Evolutionary conservation across 140 eudicot species (phyloP).

Genomic region (Erigeron philadelphicus): DNA sequence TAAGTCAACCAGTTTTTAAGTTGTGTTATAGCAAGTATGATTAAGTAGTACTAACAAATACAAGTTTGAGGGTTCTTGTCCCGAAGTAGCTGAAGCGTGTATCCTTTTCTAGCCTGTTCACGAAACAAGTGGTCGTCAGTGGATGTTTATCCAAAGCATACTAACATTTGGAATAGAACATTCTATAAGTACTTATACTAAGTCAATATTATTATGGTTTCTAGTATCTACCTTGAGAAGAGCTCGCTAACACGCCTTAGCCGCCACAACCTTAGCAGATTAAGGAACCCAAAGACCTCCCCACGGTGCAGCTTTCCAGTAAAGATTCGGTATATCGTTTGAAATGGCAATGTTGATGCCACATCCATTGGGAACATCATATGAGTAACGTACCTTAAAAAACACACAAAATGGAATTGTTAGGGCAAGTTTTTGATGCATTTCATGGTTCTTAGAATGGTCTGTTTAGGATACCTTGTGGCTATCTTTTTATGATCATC

Average conservation of each 20-base stretch:
- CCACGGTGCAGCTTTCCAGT: conserved; percentile 43
- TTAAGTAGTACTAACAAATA: conserved; percentile 43
- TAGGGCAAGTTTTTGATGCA: not conserved
- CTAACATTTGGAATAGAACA: not conserved
- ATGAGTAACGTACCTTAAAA: conserved; percentile 50
- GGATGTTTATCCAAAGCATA: conserved; percentile 8
- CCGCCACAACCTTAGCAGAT: conserved; percentile 85
- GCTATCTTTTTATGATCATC: conserved; percentile 73
- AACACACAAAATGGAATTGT: conserved; percentile 8
- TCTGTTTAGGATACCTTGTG: conserved; percentile 37
- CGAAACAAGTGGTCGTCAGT: conserved; percentile 16
- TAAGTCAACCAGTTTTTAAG: not conserved
- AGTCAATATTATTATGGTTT: not conserved
- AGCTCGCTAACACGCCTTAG: conserved; percentile 87
- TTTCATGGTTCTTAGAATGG: not conserved
- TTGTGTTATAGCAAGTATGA: not conserved
- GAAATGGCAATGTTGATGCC: conserved; percentile 82
- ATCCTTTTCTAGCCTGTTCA: conserved; percentile 83
- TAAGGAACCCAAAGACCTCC: conserved; percentile 71
- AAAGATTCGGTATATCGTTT: conserved; percentile 46
- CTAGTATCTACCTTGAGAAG: conserved; percentile 63
- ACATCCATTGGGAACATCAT: conserved; percentile 76
- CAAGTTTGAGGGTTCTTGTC: conserved; percentile 65
- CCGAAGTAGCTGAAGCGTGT: conserved; percentile 83
- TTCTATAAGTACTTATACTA: not conserved